phyloP scores from a whole-genome alignment of 345 rosid species.

The Citrus medica region DNA sequence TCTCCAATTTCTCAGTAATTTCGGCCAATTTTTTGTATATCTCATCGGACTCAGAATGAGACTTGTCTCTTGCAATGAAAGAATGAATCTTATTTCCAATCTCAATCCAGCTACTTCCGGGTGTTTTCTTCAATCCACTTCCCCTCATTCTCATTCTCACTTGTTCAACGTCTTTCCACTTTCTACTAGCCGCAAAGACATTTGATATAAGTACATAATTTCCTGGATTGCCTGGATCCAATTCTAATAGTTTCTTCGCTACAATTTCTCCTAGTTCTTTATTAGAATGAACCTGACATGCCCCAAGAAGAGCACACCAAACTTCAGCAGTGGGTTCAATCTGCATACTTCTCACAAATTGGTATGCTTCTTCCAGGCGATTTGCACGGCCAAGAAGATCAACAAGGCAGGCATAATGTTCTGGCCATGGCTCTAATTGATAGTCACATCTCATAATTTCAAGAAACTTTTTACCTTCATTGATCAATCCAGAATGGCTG shows the following conservation, averaged over 20 bases:
- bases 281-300: conserved; percentile 73
- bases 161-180: conserved; percentile 65
- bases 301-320: conserved; percentile 85
- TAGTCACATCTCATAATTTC: conserved; percentile 57
- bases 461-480: conserved; percentile 60
- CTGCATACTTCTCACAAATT: conserved; percentile 61
- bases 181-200: conserved; percentile 64
- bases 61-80: conserved; percentile 76
- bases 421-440: conserved; percentile 82
- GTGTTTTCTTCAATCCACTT: conserved; percentile 65
- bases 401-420: conserved; percentile 76
- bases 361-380: conserved; percentile 61
- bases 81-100: conserved; percentile 58
- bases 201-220: conserved; percentile 80
- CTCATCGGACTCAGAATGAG: conserved; percentile 57
- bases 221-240: conserved; percentile 63
- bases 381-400: conserved; percentile 89
- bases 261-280: conserved; percentile 67
- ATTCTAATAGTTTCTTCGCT: conserved; percentile 52
- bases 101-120: conserved; percentile 97
- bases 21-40: conserved; percentile 52
- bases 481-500: conserved; percentile 74
- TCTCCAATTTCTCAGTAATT: conserved; percentile 49
- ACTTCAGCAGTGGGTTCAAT: conserved; percentile 67
- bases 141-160: conserved; percentile 69